Evolutionary conservation across 129 eudicot species (phyloP).

Genomic region (Flaveria brownii): DNA sequence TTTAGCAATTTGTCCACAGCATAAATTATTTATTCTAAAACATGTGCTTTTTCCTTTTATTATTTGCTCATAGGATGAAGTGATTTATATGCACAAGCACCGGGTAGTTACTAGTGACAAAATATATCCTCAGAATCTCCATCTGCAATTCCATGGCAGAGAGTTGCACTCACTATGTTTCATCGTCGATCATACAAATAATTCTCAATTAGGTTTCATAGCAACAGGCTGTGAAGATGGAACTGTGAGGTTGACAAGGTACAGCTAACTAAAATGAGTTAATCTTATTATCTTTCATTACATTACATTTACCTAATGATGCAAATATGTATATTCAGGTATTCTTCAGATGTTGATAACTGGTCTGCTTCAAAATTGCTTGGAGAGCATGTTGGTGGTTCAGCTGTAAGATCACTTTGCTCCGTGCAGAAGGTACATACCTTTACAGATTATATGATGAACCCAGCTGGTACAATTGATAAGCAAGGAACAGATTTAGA

Average conservation of each 20-base stretch:
- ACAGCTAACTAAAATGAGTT: neutral
- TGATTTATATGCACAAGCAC: slow-evolving; percentile 68
- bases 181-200: slow-evolving; percentile 39
- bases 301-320: slow-evolving; percentile 14
- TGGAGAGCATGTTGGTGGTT: slow-evolving; percentile 99
- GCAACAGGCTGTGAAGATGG: slow-evolving; percentile 99
- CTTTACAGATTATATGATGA: slow-evolving; percentile 39
- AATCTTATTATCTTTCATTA: slow-evolving; percentile 10
- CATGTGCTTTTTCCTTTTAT: neutral
- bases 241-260: slow-evolving; percentile 95
- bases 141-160: slow-evolving; percentile 91
- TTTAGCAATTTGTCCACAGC: neutral
- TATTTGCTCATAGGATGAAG: slow-evolving; percentile 63
- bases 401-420: slow-evolving; percentile 90
- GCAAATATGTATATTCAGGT: slow-evolving; percentile 47
- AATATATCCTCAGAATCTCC: slow-evolving; percentile 74
- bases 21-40: neutral
- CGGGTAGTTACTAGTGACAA: slow-evolving; percentile 53
- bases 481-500: slow-evolving; percentile 32
- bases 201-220: slow-evolving; percentile 49
- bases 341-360: slow-evolving; percentile 52
- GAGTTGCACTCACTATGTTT: slow-evolving; percentile 89
- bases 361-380: slow-evolving; percentile 87
- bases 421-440: slow-evolving; percentile 63
- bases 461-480: slow-evolving; percentile 15